Conservation (phyloP, 1,139 yeast species). For the Lodderomyces metapsilosis region DNA sequence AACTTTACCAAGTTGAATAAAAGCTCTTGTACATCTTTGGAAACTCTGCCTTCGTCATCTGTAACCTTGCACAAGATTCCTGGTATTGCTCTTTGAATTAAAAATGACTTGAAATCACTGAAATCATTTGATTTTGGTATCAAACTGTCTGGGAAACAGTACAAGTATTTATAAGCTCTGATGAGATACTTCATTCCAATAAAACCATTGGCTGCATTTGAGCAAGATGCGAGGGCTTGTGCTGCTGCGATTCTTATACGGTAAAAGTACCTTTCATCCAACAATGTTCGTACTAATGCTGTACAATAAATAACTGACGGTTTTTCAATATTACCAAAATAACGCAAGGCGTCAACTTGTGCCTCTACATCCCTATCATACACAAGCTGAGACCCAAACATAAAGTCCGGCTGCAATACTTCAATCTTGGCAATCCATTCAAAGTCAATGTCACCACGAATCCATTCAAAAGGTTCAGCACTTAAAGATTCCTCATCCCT, state of each 20-base stretch:
- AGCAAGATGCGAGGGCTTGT: constrained; percentile 64
- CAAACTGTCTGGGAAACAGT: constrained; percentile 64
- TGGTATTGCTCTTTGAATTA: constrained; percentile 70
- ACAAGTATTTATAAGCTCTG: constrained; percentile 65
- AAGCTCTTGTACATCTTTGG: constrained; percentile 59
- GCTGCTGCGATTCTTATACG: constrained; percentile 92
- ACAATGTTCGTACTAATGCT: constrained; percentile 70
- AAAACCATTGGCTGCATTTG: constrained; percentile 59
- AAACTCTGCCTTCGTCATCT: constrained; percentile 67
- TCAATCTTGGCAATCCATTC: constrained; percentile 90
- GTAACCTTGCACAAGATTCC: constrained; percentile 58
- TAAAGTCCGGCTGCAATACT: constrained; percentile 89
- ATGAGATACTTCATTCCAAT: constrained; percentile 75
- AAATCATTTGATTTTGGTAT: constrained; percentile 84
- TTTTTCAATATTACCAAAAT: constrained; percentile 60
- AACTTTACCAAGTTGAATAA: constrained; percentile 71
- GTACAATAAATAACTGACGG: constrained; percentile 72
- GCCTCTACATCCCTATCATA: constrained; percentile 97
- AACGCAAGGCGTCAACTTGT: constrained; percentile 78
- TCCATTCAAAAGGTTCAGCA: constrained; percentile 95
- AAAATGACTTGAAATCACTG: constrained; percentile 61
- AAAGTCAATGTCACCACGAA: constrained; percentile 92
- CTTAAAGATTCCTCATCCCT: constrained; percentile 63
- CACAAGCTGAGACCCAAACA: constrained; percentile 90
- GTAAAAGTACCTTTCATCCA: constrained; percentile 84